Evolutionary conservation across 78 protist genomes (phyloP).

Genomic region (Dictyostelium capitatum): DNA sequence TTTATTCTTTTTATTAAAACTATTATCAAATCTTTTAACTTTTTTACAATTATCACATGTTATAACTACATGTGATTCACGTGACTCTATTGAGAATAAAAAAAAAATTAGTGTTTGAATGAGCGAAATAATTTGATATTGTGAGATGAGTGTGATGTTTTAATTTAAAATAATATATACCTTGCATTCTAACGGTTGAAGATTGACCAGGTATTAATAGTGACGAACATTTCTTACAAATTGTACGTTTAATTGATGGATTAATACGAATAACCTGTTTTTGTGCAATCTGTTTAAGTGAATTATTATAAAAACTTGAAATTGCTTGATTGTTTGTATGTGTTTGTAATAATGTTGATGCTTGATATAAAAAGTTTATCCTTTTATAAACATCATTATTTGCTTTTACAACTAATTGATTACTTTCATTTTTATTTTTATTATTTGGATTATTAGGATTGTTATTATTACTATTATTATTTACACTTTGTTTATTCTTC

Average conservation of each 20-base stretch:
- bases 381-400: slow-evolving; percentile 28
- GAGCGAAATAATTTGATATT: neutral
- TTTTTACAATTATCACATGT: slow-evolving; percentile 57
- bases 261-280: slow-evolving; percentile 45
- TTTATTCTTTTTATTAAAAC: neutral
- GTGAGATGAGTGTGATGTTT: too few species aligned
- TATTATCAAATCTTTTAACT: slow-evolving; percentile 42
- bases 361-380: slow-evolving; percentile 66
- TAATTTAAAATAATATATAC: slow-evolving; percentile 23
- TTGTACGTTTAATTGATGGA: slow-evolving; percentile 26
- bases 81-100: neutral
- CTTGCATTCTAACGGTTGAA: slow-evolving; percentile 53
- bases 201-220: slow-evolving; percentile 62
- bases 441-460: neutral
- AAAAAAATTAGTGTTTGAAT: neutral
- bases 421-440: neutral
- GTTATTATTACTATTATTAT: neutral
- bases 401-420: too few species aligned
- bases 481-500: neutral
- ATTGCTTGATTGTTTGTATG: neutral
- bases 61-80: slow-evolving; percentile 35
- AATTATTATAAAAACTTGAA: slow-evolving; percentile 36
- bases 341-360: slow-evolving; percentile 15
- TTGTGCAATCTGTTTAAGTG: slow-evolving; percentile 18
- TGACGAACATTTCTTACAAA: slow-evolving; percentile 57